These are phyloP conservation scores for Dendrobium catenatum DNA, from an alignment of 106 monocot species.

Conservation along the genomic window DNA sequence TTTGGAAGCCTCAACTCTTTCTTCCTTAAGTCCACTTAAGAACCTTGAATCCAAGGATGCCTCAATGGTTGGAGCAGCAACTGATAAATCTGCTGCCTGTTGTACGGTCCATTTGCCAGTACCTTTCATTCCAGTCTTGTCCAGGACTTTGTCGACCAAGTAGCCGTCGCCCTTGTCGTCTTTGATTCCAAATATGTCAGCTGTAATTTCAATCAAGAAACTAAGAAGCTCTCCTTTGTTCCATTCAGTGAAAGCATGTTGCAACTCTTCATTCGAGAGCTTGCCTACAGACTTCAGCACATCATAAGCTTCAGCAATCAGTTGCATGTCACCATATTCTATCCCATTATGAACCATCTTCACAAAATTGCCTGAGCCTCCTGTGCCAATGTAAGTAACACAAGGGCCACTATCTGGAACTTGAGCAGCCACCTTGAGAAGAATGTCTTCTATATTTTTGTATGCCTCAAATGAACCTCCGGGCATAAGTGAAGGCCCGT, in stretches of 20 bases:
- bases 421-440: constrained; percentile 48
- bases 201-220: constrained; percentile 50
- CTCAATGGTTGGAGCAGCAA: constrained; percentile 46
- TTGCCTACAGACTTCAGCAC: constrained; percentile 46
- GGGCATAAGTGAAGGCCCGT: constrained; percentile 58
- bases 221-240: constrained; percentile 53
- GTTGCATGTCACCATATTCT: constrained; percentile 57
- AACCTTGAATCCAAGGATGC: constrained; percentile 51
- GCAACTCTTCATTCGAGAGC: constrained; percentile 39
- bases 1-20: constrained; percentile 45
- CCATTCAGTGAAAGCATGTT: constrained; percentile 38
- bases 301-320: constrained; percentile 52
- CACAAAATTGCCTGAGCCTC: constrained; percentile 56
- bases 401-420: constrained; percentile 49
- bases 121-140: constrained; percentile 56
- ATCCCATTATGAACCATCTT: constrained; percentile 59
- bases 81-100: constrained; percentile 47
- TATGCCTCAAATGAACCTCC: constrained; percentile 47
- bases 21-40: constrained; percentile 47
- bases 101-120: constrained; percentile 60
- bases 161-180: constrained; percentile 41
- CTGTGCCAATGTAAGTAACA: constrained; percentile 43
- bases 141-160: constrained; percentile 48
- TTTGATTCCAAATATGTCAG: constrained; percentile 42
- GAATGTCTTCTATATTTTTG: constrained; percentile 43